Evolutionary conservation across 1,284 basidiomycete species (phyloP).

Genomic region (Apiotrichum siamense): DNA sequence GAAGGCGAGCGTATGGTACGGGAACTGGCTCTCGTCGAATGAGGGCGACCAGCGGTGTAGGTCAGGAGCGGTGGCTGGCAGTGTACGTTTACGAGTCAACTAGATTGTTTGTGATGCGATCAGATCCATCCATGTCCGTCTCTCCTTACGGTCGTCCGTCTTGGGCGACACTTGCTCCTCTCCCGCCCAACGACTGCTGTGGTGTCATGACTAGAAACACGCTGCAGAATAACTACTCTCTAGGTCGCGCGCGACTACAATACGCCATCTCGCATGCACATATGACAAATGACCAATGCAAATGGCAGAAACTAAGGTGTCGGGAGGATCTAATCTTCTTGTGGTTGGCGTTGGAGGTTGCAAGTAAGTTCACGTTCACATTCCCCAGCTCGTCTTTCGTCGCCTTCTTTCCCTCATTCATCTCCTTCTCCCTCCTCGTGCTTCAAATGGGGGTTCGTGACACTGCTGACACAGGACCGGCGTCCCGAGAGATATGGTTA

Average conservation of each 20-base stretch:
- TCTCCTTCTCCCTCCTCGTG: neutral
- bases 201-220: neutral
- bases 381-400: too few species aligned
- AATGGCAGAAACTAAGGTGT: too few species aligned
- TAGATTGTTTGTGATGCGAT: neutral
- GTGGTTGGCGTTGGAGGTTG: neutral
- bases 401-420: neutral
- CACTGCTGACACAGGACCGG: neutral
- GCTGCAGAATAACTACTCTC: conserved; percentile 2
- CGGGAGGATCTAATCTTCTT: conserved; percentile 2
- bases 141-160: too few species aligned
- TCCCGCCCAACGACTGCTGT: too few species aligned
- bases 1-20: conserved; percentile 12
- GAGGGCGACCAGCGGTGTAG: neutral
- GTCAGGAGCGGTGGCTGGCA: neutral
- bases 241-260: conserved; percentile 8
- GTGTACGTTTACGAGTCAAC: too few species aligned
- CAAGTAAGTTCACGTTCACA: too few species aligned
- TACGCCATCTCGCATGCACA: conserved; percentile 13
- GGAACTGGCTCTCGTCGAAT: conserved; percentile 7
- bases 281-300: conserved; percentile 5
- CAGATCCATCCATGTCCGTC: neutral
- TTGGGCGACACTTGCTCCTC: too few species aligned
- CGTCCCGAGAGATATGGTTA: neutral
- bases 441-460: neutral